These are phyloP conservation scores for Simmondsia chinensis DNA, from an alignment of 148 eudicot species.

Conservation along the genomic window DNA sequence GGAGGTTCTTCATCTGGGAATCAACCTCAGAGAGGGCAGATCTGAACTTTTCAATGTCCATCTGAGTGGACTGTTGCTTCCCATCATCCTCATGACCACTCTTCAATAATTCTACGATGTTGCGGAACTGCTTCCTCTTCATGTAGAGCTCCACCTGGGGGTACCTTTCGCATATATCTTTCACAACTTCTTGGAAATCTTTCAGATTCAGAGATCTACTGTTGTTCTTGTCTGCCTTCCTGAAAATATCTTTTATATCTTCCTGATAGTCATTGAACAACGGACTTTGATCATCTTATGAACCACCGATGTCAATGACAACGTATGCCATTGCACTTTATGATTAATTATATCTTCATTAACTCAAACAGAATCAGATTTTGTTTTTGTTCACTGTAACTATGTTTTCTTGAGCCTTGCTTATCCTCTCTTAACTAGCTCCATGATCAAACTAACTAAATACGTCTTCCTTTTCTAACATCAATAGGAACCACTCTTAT, in stretches of 20 bases:
- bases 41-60: slow-evolving; percentile 42
- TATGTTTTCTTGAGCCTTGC: too few species aligned
- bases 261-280: slow-evolving; percentile 18
- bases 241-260: slow-evolving; percentile 38
- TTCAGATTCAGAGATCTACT: slow-evolving; percentile 23
- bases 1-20: slow-evolving; percentile 58
- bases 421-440: too few species aligned
- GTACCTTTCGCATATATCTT: slow-evolving; percentile 45
- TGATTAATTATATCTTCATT: too few species aligned
- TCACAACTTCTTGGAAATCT: slow-evolving; percentile 27
- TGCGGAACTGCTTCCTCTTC: slow-evolving; percentile 40
- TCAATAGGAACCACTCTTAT: too few species aligned
- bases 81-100: slow-evolving; percentile 21
- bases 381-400: too few species aligned
- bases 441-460: too few species aligned
- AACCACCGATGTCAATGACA: too few species aligned
- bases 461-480: too few species aligned
- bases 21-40: slow-evolving; percentile 48
- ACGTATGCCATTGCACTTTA: too few species aligned
- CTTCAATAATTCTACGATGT: slow-evolving; percentile 26
- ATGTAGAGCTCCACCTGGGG: slow-evolving; percentile 55
- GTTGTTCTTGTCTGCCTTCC: slow-evolving; percentile 44
- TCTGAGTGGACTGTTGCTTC: slow-evolving; percentile 13
- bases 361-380: too few species aligned
- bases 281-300: too few species aligned